phyloP scores from a whole-genome alignment of 257 asterid genomes.

The Capsicum chinense region DNA sequence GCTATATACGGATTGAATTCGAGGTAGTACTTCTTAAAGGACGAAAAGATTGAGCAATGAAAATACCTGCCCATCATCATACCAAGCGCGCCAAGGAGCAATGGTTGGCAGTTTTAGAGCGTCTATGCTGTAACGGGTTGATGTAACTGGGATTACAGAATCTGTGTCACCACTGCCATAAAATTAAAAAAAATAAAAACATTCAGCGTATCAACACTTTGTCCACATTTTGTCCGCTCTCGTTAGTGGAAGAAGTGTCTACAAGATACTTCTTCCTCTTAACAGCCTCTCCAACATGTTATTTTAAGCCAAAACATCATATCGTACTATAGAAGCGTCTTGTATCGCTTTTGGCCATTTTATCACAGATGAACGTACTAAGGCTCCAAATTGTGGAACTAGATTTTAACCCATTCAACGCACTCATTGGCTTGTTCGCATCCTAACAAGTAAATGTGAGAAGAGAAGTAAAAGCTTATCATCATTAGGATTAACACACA shows the following conservation, averaged over 20 bases:
- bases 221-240: not conserved
- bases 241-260: not conserved
- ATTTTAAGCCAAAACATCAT: too few relatives aligned
- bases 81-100: conserved; percentile 88
- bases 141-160: conserved; percentile 91
- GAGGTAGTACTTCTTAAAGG: not conserved
- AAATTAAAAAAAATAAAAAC: not conserved
- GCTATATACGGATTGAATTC: not conserved
- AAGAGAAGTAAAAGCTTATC: conserved; percentile 30
- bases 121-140: conserved; percentile 82
- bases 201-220: not conserved
- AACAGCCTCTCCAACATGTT: not conserved
- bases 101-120: conserved; percentile 71
- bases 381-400: not conserved
- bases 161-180: conserved; percentile 84
- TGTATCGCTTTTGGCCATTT: too few relatives aligned
- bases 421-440: not conserved
- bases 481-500: conserved; percentile 33
- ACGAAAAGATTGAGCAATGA: not conserved
- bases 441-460: not conserved
- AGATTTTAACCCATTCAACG: not conserved
- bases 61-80: conserved; percentile 81
- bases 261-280: not conserved
- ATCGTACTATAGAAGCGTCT: too few relatives aligned
- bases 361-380: too few relatives aligned